Evolutionary conservation across 129 eudicot genomes (phyloP).

Genomic region (Lactuca saligna): DNA sequence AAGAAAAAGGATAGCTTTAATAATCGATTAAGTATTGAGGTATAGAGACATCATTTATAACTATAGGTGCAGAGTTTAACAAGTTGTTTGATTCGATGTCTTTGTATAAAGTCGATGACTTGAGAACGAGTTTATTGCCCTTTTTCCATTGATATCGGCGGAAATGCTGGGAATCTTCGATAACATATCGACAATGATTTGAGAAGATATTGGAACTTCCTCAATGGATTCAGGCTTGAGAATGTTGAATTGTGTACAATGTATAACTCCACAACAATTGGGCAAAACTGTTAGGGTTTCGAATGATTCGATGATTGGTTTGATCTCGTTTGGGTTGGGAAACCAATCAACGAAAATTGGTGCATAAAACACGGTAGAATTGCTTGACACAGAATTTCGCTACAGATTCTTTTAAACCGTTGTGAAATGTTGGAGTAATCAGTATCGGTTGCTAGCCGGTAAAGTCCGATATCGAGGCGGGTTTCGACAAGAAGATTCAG

Average conservation of each 20-base stretch:
- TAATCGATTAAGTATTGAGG: constrained; percentile 75
- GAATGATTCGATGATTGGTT: constrained; percentile 37
- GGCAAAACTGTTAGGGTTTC: constrained; percentile 59
- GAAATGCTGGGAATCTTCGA: constrained; percentile 65
- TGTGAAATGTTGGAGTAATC: constrained; percentile 47
- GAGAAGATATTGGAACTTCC: constrained; percentile 45
- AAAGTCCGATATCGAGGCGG: constrained; percentile 70
- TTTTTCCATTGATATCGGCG: constrained; percentile 64
- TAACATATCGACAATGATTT: constrained; percentile 66
- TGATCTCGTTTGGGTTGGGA: constrained; percentile 53
- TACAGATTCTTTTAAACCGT: constrained; percentile 41
- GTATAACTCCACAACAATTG: constrained; percentile 77
- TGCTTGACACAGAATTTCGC: constrained; percentile 71
- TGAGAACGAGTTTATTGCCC: constrained; percentile 44
- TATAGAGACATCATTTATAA: constrained; percentile 44
- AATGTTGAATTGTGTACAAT: constrained; percentile 44
- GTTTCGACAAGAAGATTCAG: constrained; percentile 53
- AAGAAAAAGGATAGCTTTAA: constrained; percentile 53
- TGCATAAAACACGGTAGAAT: constrained; percentile 76
- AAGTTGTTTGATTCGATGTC: constrained; percentile 50
- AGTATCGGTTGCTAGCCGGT: constrained; percentile 63
- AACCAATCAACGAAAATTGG: constrained; percentile 83
- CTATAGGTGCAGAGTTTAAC: constrained; percentile 37
- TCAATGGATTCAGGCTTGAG: constrained; percentile 4
- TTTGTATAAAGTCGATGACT: constrained; percentile 51